phyloP scores from a whole-genome alignment of 306 rosid genomes.

The Oxytropis ochrocephala region DNA sequence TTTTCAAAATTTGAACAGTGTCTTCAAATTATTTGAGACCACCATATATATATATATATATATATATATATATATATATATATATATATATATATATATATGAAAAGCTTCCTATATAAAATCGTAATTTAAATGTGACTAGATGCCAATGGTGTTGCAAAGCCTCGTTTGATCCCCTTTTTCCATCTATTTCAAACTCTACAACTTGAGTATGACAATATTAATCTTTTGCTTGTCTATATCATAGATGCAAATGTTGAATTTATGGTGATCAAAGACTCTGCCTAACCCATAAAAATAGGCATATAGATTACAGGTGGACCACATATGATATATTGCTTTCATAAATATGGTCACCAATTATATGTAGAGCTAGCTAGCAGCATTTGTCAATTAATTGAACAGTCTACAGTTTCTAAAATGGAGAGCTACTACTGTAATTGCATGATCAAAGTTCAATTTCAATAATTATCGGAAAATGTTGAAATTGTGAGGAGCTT shows the following conservation, averaged over 20 bases:
- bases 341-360: constrained; percentile 20
- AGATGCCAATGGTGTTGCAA: constrained; percentile 12
- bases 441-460: too few species aligned
- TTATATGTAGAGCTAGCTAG: constrained; percentile 18
- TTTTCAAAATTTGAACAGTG: too few species aligned
- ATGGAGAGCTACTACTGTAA: too few species aligned
- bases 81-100: too few species aligned
- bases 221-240: constrained; percentile 27
- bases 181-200: not conserved
- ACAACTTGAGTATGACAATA: constrained; percentile 26
- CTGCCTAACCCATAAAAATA: constrained; percentile 31
- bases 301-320: constrained; percentile 32
- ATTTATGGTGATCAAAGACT: constrained; percentile 29
- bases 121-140: constrained; percentile 24
- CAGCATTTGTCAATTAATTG: constrained; percentile 21
- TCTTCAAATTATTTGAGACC: too few species aligned
- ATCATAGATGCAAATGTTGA: constrained; percentile 15
- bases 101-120: not conserved
- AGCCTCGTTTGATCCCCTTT: constrained; percentile 1
- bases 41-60: too few species aligned
- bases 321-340: constrained; percentile 39
- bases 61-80: too few species aligned
- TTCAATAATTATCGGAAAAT: too few species aligned
- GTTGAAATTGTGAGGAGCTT: too few species aligned
- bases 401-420: not conserved